These are phyloP conservation scores for Dictyophora rubrovolvata DNA, from an alignment of 768 basidiomycete species.

Conservation along the genomic window DNA sequence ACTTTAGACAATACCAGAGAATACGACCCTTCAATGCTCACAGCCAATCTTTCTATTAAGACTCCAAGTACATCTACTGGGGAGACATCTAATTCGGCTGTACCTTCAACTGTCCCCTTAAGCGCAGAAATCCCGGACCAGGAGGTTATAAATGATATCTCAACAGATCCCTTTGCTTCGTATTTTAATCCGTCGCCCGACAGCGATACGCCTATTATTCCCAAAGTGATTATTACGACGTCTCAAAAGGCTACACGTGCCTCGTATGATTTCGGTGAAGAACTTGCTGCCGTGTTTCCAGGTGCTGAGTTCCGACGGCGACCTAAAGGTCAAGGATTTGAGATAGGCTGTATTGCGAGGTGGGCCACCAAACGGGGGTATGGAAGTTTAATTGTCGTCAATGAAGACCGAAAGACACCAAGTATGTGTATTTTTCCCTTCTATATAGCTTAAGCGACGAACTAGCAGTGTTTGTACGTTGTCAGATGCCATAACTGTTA, in stretches of 20 bases:
- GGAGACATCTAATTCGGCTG: conserved; percentile 17
- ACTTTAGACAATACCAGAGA: conserved; percentile 93
- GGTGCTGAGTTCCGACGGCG: conserved; percentile 83
- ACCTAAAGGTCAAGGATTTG: conserved; percentile 84
- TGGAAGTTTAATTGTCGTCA: conserved; percentile 83
- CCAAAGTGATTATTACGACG: conserved; percentile 86
- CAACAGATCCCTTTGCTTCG: conserved; percentile 65
- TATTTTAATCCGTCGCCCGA: conserved; percentile 43
- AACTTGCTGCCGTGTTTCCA: conserved; percentile 80
- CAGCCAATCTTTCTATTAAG: conserved; percentile 34
- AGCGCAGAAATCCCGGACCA: conserved; percentile 33
- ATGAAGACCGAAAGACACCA: conserved; percentile 90
- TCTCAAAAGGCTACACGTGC: conserved; percentile 78
- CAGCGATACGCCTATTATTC: conserved; percentile 61
- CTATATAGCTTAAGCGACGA: background rate
- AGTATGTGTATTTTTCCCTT: conserved; percentile 43
- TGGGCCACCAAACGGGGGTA: conserved; percentile 91
- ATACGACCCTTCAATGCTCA: conserved; percentile 60
- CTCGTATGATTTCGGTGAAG: conserved; percentile 90
- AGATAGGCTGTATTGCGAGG: conserved; percentile 80
- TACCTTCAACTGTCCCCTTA: conserved; percentile 16
- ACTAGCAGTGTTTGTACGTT: too few relatives aligned
- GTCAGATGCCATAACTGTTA: conserved; percentile 84
- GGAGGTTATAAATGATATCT: conserved; percentile 59
- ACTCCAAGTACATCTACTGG: conserved; percentile 14